Evolutionary conservation across 805 yeast species (phyloP).

Genomic region (Wickerhamiella shivajii): DNA sequence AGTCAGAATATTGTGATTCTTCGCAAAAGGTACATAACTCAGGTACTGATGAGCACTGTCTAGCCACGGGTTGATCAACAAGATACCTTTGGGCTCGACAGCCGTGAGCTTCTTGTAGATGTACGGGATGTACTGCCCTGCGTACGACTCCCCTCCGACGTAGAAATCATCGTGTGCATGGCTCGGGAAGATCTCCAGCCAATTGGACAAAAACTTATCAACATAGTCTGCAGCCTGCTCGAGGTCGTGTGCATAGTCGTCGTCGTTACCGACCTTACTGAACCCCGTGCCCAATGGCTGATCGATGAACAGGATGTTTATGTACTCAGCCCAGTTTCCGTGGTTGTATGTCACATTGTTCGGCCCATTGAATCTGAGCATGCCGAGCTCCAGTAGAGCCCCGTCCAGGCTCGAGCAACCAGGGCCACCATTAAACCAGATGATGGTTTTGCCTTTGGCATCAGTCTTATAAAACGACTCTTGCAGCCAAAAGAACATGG

Average conservation of each 20-base stretch:
- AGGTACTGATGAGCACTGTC: conserved; percentile 77
- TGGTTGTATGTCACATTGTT: conserved; percentile 36
- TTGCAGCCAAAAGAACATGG: conserved; percentile 69
- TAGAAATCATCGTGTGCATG: conserved; percentile 48
- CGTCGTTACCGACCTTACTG: conserved; percentile 39
- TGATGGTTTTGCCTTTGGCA: conserved; percentile 26
- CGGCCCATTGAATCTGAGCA: conserved; percentile 45
- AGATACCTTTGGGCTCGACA: conserved; percentile 30
- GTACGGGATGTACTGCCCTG: conserved; percentile 93
- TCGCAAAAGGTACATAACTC: conserved; percentile 59
- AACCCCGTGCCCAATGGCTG: conserved; percentile 95
- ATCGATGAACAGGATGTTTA: conserved; percentile 74
- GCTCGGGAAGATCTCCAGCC: conserved; percentile 59
- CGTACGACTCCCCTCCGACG: conserved; percentile 90
- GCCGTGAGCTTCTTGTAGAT: conserved; percentile 34
- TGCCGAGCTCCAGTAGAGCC: conserved; percentile 84
- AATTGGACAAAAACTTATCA: conserved; percentile 47
- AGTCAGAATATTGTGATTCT: conserved; percentile 42
- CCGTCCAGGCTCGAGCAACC: conserved; percentile 99
- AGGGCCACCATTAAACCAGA: conserved; percentile 98
- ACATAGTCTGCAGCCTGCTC: conserved; percentile 46
- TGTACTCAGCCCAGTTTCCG: conserved; percentile 75
- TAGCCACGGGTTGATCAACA: conserved; percentile 92
- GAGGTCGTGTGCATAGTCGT: conserved; percentile 27
- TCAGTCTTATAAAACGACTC: conserved; percentile 21